Conservation (phyloP, 352 stramenopile species). For the Pythium inflatum region DNA sequence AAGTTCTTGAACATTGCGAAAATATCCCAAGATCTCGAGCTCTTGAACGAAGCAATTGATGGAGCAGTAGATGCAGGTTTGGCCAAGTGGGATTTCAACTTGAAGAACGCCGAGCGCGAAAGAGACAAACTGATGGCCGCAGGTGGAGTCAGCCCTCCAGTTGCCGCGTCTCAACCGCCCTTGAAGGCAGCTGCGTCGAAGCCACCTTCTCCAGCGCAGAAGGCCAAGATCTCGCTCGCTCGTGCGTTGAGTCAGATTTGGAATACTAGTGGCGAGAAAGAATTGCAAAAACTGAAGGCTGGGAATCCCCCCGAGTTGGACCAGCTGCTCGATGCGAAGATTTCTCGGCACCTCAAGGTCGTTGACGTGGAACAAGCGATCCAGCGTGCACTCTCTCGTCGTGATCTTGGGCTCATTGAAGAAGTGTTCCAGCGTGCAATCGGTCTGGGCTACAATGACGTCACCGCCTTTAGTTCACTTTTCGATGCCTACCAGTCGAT, state of each 20-base stretch:
- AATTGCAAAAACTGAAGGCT: constrained; percentile 54
- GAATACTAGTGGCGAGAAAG: constrained; percentile 4
- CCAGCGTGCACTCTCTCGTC: constrained; percentile 35
- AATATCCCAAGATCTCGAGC: constrained; percentile 65
- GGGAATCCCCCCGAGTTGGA: constrained; percentile 37
- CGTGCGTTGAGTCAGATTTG: constrained; percentile 9
- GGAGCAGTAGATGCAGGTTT: constrained; percentile 59
- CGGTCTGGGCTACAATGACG: constrained; percentile 58
- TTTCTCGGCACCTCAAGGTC: constrained; percentile 50
- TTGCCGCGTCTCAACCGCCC: not conserved
- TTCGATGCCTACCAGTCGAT: constrained; percentile 57
- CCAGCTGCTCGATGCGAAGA: constrained; percentile 37
- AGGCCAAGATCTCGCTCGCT: not conserved
- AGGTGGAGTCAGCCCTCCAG: not conserved
- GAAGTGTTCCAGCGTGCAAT: constrained; percentile 59
- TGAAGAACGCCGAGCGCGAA: constrained; percentile 77
- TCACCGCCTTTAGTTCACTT: constrained; percentile 40
- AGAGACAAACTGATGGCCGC: constrained; percentile 57
- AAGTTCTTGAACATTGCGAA: constrained; percentile 78
- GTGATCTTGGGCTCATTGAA: constrained; percentile 49
- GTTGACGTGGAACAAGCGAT: constrained; percentile 45
- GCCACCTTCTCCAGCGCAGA: not conserved
- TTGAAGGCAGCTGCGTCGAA: not conserved
- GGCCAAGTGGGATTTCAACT: constrained; percentile 82
- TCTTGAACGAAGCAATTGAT: constrained; percentile 73